phyloP scores from a whole-genome alignment of 352 stramenopile species.

The Pythium inflatum region DNA sequence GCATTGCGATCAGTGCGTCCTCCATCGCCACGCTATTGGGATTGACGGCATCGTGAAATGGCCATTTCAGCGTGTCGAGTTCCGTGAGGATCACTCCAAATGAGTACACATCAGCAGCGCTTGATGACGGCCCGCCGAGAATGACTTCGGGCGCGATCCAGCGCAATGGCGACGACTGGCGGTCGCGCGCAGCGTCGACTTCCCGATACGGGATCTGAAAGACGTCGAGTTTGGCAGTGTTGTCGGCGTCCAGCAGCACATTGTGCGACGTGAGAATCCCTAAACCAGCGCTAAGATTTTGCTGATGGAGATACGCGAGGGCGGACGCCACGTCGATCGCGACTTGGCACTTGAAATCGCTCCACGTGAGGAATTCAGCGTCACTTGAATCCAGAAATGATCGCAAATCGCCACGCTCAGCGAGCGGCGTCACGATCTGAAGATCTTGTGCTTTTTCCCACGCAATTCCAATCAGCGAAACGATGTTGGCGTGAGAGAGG shows the following conservation, averaged over 20 bases:
- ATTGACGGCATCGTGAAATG: too few species aligned
- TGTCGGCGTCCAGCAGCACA: constrained; percentile 33
- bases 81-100: constrained; percentile 40
- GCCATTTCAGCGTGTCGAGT: too few species aligned
- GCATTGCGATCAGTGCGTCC: too few species aligned
- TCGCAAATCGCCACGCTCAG: constrained; percentile 67
- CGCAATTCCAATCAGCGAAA: constrained; percentile 65
- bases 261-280: constrained; percentile 50
- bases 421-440: constrained; percentile 67
- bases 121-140: constrained; percentile 23
- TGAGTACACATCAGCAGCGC: constrained; percentile 36
- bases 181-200: constrained; percentile 43
- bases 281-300: constrained; percentile 35
- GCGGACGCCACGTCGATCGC: constrained; percentile 54
- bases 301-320: constrained; percentile 39
- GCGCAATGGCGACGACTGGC: constrained; percentile 62
- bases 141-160: constrained; percentile 39
- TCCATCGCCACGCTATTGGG: too few species aligned
- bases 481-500: constrained; percentile 68
- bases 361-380: constrained; percentile 49
- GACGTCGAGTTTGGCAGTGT: constrained; percentile 38
- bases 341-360: constrained; percentile 71
- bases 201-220: constrained; percentile 36
- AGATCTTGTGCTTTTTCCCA: constrained; percentile 66
- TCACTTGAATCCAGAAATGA: constrained; percentile 51